Conservation (phyloP, 73 alveolate species). For the Urostyla sp. region DNA sequence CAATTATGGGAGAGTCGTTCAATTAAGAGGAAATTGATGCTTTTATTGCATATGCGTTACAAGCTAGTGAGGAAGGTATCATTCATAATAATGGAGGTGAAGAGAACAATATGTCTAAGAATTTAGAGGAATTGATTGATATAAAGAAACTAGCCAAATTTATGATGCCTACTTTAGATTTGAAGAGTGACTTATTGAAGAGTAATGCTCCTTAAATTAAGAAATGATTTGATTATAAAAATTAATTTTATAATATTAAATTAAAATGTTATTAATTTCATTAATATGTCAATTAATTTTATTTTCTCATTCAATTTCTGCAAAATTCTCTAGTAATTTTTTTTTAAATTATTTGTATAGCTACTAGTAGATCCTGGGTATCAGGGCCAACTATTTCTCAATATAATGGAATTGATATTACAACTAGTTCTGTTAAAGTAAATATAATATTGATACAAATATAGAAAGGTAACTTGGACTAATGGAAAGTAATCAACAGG, state of each 20-base stretch:
- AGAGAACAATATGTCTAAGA: background rate
- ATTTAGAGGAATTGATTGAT: constrained; percentile 39
- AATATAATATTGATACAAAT: constrained; percentile 29
- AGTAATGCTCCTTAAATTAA: background rate
- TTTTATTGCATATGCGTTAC: constrained; percentile 30
- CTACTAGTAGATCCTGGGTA: background rate
- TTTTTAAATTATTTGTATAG: no score
- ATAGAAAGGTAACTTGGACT: no score
- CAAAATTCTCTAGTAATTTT: no score
- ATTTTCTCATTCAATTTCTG: no score
- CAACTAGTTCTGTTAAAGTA: constrained; percentile 6
- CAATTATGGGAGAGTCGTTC: constrained; percentile 52
- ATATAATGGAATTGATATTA: background rate
- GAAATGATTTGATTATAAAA: background rate
- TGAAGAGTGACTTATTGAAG: constrained; percentile 9
- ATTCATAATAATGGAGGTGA: background rate
- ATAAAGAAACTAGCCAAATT: constrained; percentile 27
- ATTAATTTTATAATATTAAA: no score
- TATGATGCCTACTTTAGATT: constrained; percentile 36
- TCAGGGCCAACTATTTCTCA: background rate
- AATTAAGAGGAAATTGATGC: constrained; percentile 32
- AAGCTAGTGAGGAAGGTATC: background rate
- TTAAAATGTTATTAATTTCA: no score
- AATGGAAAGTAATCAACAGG: no score
- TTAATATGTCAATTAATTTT: no score